Evolutionary conservation across 805 yeast genomes (phyloP).

Genomic region (Pichia cephalocereana): DNA sequence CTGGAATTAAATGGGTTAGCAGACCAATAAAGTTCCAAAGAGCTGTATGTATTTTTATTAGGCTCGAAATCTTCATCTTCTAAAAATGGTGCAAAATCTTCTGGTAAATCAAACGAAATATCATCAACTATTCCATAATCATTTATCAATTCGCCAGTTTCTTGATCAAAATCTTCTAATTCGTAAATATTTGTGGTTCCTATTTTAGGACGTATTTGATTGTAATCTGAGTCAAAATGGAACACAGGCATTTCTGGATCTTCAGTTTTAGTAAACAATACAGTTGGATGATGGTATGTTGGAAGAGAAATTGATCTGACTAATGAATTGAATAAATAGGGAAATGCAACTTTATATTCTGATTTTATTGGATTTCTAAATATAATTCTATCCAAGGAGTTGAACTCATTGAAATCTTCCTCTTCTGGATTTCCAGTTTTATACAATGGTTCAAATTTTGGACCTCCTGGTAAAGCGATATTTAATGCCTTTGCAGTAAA

Average conservation of each 20-base stretch:
- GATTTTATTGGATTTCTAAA: conserved; percentile 69
- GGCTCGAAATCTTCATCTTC: conserved; percentile 30
- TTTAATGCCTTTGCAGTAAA: conserved; percentile 88
- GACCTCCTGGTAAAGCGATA: conserved; percentile 88
- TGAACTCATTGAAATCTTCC: conserved; percentile 85
- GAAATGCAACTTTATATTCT: conserved; percentile 82
- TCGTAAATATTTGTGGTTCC: conserved; percentile 13
- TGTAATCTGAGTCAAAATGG: conserved; percentile 41
- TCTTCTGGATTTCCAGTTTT: conserved; percentile 52
- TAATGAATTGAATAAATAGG: conserved; percentile 71
- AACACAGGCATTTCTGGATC: conserved; percentile 49
- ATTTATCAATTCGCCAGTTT: conserved; percentile 22
- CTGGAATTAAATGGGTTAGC: conserved; percentile 79
- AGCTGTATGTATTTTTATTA: conserved; percentile 41
- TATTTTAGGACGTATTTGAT: conserved; percentile 40
- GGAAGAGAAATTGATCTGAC: conserved; percentile 56
- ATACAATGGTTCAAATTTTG: conserved; percentile 82
- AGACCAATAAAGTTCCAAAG: conserved; percentile 67
- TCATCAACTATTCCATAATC: conserved; percentile 25
- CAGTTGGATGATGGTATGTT: conserved; percentile 56
- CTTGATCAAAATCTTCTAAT: conserved; percentile 13
- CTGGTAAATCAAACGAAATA: conserved; percentile 27
- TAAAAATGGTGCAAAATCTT: conserved; percentile 43
- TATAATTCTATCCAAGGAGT: conserved; percentile 78
- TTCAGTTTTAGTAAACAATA: conserved; percentile 38